Percentiles rank a stretch among this genome's conserved stretches.
Conservation (phyloP, 2,329 filamentous ascomycete species). For the Alternaria incomplexa region DNA sequence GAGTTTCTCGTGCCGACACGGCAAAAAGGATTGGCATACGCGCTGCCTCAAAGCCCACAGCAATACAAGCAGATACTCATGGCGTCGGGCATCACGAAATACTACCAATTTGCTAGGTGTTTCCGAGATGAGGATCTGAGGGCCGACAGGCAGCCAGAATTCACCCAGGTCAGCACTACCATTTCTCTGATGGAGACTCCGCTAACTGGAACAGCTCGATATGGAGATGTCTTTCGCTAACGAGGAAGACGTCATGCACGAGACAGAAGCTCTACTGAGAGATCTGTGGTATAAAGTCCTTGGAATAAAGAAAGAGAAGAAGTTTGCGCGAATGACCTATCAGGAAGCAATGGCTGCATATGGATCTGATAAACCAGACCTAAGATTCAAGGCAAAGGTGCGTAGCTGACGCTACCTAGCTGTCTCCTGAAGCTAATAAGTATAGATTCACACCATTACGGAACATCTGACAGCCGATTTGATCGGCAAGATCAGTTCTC, state of each 20-base stretch:
- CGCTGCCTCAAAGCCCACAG: slow-evolving; percentile 92
- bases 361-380: slow-evolving; percentile 91
- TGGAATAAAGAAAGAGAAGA: slow-evolving; percentile 48
- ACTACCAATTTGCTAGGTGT: slow-evolving; percentile 92
- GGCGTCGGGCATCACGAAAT: slow-evolving; percentile 81
- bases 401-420: neutral
- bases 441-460: slow-evolving; percentile 70
- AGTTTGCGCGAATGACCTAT: slow-evolving; percentile 72
- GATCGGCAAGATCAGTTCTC: slow-evolving; percentile 73
- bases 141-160: slow-evolving; percentile 93
- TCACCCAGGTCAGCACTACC: slow-evolving; percentile 74
- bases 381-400: slow-evolving; percentile 73
- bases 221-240: slow-evolving; percentile 89
- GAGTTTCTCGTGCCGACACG: slow-evolving; percentile 94
- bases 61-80: slow-evolving; percentile 99
- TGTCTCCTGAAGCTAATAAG: neutral
- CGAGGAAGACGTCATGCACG: slow-evolving; percentile 71
- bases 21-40: slow-evolving; percentile 77
- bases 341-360: slow-evolving; percentile 77
- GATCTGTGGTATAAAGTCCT: slow-evolving; percentile 62
- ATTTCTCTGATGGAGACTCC: neutral
- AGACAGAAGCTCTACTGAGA: slow-evolving; percentile 61
- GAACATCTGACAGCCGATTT: slow-evolving; percentile 69
- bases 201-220: slow-evolving; percentile 68
- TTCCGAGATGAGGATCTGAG: slow-evolving; percentile 94